Base-by-base conservation (phyloP, 2,329 filamentous ascomycete species). In the Aspergillus felis region DNA sequence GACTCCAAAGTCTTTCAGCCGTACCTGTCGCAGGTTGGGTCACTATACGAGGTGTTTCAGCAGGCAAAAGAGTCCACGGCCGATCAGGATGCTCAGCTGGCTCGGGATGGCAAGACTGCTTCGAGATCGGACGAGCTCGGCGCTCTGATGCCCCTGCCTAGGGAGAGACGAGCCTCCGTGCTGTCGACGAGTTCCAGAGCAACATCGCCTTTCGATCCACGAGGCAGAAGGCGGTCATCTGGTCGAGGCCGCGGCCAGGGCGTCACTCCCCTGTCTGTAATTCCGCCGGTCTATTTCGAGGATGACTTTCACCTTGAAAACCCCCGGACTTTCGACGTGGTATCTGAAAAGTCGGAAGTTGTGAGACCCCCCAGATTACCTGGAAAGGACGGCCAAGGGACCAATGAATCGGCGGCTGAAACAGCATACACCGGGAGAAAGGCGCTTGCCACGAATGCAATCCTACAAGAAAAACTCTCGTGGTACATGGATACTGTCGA, bases 401-500 rank as follows among this genome's bases (percentile, higher is more conserved):
- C 79, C 3, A 90, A 87, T 71, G 86, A 85, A 4, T 79, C 78
- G 52, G 76, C 82, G 0, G 76, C 82, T 24, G 82, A 82, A 10
- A 87, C 89, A 7, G 71, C 78, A 47, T 72, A 75, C 20, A 75
- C 77, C 12, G 81, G 80, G 8, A 85, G 93, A 59, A 97, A 97
- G 72, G 90, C 91, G 1, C 80, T 99, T 28, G 93, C 93, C 7
- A 97, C 92, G 0, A 99, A 99, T 75, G 94, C 94, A 0, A 99
- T 99, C 57, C 75, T 99, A 38, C 94, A 99, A 72, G 94, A 99
- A 75, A 99, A 99, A 75, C 80, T 99, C 12, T 97, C 94, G 0
- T 99, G 94, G 94, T 99, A 99, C 73, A 96, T 99, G 92, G 94
- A 99, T 72, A 99, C 94, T 0, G 92, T 99, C 24, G 94, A 99